Conservation (phyloP, 2,329 filamentous ascomycete species). For the Fusarium succisae region DNA sequence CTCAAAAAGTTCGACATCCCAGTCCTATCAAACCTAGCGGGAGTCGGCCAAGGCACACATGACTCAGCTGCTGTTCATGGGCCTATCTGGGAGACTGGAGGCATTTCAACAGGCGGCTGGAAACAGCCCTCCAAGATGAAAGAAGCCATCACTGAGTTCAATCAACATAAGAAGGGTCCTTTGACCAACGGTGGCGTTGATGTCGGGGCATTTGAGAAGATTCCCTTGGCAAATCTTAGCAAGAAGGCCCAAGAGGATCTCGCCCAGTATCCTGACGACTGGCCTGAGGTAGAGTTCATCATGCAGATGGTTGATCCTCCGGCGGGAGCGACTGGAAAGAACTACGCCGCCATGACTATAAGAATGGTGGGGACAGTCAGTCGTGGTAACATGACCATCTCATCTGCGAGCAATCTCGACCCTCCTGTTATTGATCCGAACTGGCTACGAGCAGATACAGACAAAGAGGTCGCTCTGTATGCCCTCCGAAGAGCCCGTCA, state of each 20-base stretch:
- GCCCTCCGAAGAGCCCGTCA: not conserved
- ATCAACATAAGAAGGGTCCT: not conserved
- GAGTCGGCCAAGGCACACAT: not conserved
- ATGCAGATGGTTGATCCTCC: conserved; percentile 10
- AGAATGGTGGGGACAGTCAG: conserved; percentile 52
- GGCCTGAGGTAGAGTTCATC: conserved; percentile 47
- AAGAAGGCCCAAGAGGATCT: conserved; percentile 17
- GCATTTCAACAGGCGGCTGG: not conserved
- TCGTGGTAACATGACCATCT: conserved; percentile 55
- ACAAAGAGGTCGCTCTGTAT: conserved; percentile 51
- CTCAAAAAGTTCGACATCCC: not conserved
- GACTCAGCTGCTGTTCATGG: not conserved
- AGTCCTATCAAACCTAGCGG: not conserved
- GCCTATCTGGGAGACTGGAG: not conserved
- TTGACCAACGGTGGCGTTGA: not conserved
- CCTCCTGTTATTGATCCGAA: conserved; percentile 56
- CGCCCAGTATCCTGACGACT: conserved; percentile 42
- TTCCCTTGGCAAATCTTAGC: not conserved
- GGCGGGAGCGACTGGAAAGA: not conserved
- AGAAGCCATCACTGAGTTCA: not conserved
- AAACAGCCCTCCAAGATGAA: not conserved
- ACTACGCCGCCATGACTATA: conserved; percentile 30
- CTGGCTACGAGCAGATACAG: conserved; percentile 54
- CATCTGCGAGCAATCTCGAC: conserved; percentile 44
- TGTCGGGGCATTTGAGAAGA: not conserved